phyloP scores from a whole-genome alignment of 1,284 basidiomycete genomes.

The Fomitopsis betulina region DNA sequence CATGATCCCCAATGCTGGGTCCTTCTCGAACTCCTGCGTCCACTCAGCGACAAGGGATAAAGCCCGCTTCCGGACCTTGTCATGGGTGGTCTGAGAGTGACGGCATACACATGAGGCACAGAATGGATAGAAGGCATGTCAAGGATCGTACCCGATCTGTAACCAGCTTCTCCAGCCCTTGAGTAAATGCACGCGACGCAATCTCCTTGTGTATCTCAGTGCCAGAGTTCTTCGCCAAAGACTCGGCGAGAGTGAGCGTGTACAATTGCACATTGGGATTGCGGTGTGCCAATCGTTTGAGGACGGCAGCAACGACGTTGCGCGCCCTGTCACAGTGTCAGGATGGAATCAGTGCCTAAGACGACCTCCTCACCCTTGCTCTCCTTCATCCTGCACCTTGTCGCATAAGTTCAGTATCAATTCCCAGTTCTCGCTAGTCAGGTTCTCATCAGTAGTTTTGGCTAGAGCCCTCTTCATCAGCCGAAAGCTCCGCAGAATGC shows the following conservation, averaged over 20 bases:
- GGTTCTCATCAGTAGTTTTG: conserved; percentile 94
- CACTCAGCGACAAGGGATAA: conserved; percentile 78
- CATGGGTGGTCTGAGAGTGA: conserved; percentile 70
- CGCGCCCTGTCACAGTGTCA: conserved; percentile 59
- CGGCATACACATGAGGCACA: background rate
- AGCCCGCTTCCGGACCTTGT: conserved; percentile 80
- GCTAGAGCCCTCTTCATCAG: conserved; percentile 37
- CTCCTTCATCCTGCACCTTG: conserved; percentile 88
- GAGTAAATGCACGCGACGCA: conserved; percentile 86
- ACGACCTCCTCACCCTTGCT: conserved; percentile 61
- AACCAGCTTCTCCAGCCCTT: conserved; percentile 81
- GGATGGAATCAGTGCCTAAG: background rate
- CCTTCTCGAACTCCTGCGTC: conserved; percentile 82
- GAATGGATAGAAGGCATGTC: background rate
- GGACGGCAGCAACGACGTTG: conserved; percentile 78
- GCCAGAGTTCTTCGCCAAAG: conserved; percentile 89
- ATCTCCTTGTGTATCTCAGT: conserved; percentile 83
- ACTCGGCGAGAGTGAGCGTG: conserved; percentile 82
- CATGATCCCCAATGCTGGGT: conserved; percentile 85
- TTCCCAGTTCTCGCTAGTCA: conserved; percentile 95
- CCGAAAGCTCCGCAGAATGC: background rate
- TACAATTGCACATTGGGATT: conserved; percentile 97
- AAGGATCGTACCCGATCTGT: conserved; percentile 68
- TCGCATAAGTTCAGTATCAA: conserved; percentile 94
- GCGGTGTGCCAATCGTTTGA: conserved; percentile 90